phyloP scores from a whole-genome alignment of 1,139 yeast genomes.

The Taphrina betulina region DNA sequence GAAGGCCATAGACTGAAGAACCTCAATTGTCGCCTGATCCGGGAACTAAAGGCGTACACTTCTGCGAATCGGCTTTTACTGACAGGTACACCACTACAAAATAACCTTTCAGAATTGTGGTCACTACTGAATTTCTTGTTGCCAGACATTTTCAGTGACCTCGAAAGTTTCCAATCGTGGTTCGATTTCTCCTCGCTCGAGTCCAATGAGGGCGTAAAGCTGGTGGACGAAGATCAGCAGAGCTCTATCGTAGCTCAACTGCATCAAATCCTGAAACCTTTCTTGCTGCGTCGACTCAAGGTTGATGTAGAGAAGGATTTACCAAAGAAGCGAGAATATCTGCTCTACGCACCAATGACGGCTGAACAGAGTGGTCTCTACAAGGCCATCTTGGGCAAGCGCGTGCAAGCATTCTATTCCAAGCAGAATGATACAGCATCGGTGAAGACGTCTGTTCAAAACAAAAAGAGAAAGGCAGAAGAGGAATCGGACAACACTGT shows the following conservation, averaged over 20 bases:
- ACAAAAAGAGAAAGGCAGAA: slow-evolving; percentile 9
- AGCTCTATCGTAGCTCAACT: slow-evolving; percentile 65
- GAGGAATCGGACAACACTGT: slow-evolving; percentile 7
- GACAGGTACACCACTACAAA: slow-evolving; percentile 55
- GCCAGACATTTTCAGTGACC: slow-evolving; percentile 82
- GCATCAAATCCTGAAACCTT: slow-evolving; percentile 86
- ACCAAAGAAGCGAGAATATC: slow-evolving; percentile 87
- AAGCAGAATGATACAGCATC: too few species aligned
- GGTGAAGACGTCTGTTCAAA: neutral
- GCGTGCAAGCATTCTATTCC: slow-evolving; percentile 38
- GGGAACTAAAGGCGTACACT: slow-evolving; percentile 63
- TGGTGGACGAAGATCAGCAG: slow-evolving; percentile 64
- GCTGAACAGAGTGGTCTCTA: slow-evolving; percentile 65
- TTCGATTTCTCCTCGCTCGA: slow-evolving; percentile 67
- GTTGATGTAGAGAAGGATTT: slow-evolving; percentile 63
- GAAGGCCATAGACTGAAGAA: slow-evolving; percentile 93
- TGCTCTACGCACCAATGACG: slow-evolving; percentile 70
- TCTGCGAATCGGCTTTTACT: slow-evolving; percentile 65
- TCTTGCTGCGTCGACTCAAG: slow-evolving; percentile 76
- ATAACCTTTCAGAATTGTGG: slow-evolving; percentile 35
- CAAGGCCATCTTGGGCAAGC: slow-evolving; percentile 55
- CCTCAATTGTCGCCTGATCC: slow-evolving; percentile 69
- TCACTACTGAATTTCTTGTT: slow-evolving; percentile 79
- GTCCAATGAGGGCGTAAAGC: slow-evolving; percentile 40
- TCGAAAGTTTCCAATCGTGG: slow-evolving; percentile 88